phyloP scores from a whole-genome alignment of 352 stramenopile genomes.

The Globisporangium middletonii region DNA sequence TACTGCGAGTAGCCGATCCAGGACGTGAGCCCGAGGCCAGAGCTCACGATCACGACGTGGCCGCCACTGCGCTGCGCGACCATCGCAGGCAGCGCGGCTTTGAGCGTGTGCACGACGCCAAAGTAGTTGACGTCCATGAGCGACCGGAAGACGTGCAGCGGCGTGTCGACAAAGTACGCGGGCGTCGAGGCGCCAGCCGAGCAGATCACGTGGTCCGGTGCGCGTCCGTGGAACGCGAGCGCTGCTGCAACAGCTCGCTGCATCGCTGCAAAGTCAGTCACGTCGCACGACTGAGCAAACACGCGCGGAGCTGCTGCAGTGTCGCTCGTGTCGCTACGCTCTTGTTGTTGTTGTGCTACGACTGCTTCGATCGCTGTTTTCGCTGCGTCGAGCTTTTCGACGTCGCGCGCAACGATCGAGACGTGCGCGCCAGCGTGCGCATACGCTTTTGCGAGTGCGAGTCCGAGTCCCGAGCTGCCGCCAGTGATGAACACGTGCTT shows the following conservation, averaged over 20 bases:
- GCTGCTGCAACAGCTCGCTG: slow-evolving; percentile 52
- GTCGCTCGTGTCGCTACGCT: not conserved
- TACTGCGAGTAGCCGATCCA: slow-evolving; percentile 85
- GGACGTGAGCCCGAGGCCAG: slow-evolving; percentile 56
- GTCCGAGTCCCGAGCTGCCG: too few relatives aligned
- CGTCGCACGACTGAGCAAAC: slow-evolving; percentile 70
- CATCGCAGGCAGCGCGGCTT: slow-evolving; percentile 75
- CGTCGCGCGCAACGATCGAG: slow-evolving; percentile 38
- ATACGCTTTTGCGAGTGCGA: too few relatives aligned
- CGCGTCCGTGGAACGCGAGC: slow-evolving; percentile 55
- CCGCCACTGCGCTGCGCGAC: slow-evolving; percentile 44
- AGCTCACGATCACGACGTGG: slow-evolving; percentile 68
- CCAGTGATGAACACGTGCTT: too few relatives aligned
- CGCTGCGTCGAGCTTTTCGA: slow-evolving; percentile 60
- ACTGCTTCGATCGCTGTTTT: slow-evolving; percentile 55
- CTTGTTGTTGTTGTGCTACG: slow-evolving; percentile 14
- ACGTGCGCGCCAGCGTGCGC: too few relatives aligned
- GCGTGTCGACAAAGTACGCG: slow-evolving; percentile 74
- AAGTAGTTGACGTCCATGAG: slow-evolving; percentile 89
- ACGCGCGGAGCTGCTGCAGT: slow-evolving; percentile 19
- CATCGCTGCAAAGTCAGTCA: slow-evolving; percentile 55
- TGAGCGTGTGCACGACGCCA: slow-evolving; percentile 70
- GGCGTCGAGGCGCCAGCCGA: slow-evolving; percentile 49
- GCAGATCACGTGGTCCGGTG: slow-evolving; percentile 69
- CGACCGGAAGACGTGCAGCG: slow-evolving; percentile 57